phyloP scores from a whole-genome alignment of 805 yeast species.

The Lipomyces mesembrius region DNA sequence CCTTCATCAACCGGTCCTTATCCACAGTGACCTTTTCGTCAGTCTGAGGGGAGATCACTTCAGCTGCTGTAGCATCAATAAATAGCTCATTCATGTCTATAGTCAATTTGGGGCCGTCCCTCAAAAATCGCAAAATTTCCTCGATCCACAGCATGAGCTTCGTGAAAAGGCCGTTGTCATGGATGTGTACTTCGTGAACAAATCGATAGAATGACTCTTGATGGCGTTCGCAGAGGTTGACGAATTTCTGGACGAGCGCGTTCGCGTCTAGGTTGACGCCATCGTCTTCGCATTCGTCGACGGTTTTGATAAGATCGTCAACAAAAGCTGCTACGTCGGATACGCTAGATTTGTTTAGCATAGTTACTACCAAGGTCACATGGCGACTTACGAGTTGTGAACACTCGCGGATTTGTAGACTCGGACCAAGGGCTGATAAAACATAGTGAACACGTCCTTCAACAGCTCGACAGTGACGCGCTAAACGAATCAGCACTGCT shows the following conservation, averaged over 20 bases:
- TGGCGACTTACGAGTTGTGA: conserved; percentile 53
- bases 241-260: conserved; percentile 69
- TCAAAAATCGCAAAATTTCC: conserved; percentile 63
- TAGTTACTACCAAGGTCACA: neutral
- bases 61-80: conserved; percentile 13
- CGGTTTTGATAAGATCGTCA: conserved; percentile 63
- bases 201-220: conserved; percentile 74
- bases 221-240: conserved; percentile 69
- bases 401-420: conserved; percentile 70
- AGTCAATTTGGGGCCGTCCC: conserved; percentile 52
- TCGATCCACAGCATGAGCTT: conserved; percentile 77
- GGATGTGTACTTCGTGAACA: conserved; percentile 77
- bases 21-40: conserved; percentile 39
- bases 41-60: conserved; percentile 26
- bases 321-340: conserved; percentile 68
- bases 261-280: conserved; percentile 57
- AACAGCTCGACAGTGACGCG: conserved; percentile 77
- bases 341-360: conserved; percentile 42
- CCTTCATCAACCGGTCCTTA: conserved; percentile 45
- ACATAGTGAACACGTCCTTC: conserved; percentile 70
- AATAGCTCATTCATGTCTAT: conserved; percentile 39
- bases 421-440: conserved; percentile 73
- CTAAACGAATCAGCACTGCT: conserved; percentile 64
- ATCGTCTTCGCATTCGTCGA: conserved; percentile 57
- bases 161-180: conserved; percentile 75